These are phyloP conservation scores for Venturia pyrina DNA, from an alignment of 2,329 filamentous ascomycete genomes.

Conservation along the genomic window DNA sequence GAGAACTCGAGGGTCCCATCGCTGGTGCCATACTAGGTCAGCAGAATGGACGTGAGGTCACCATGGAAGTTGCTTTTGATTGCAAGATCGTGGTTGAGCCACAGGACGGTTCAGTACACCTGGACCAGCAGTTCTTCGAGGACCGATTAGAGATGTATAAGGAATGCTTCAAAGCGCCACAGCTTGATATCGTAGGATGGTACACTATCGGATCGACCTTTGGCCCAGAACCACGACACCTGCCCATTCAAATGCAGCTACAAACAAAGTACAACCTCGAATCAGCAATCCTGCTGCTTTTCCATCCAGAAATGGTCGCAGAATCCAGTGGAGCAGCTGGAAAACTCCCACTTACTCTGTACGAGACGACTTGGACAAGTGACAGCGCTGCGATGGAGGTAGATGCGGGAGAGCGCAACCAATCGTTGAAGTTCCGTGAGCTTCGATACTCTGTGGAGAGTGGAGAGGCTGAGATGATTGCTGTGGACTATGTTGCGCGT, in stretches of 20 bases:
- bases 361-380: slow-evolving; percentile 56
- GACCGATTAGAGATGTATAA: slow-evolving; percentile 68
- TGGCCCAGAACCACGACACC: slow-evolving; percentile 57
- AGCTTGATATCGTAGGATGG: slow-evolving; percentile 79
- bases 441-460: slow-evolving; percentile 84
- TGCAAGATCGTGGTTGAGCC: slow-evolving; percentile 45
- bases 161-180: slow-evolving; percentile 74
- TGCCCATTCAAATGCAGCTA: slow-evolving; percentile 71
- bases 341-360: slow-evolving; percentile 81
- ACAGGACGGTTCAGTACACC: slow-evolving; percentile 45
- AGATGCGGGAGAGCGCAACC: slow-evolving; percentile 46
- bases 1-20: slow-evolving; percentile 64
- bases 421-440: slow-evolving; percentile 63
- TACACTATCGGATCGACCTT: slow-evolving; percentile 67
- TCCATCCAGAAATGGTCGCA: slow-evolving; percentile 57
- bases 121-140: slow-evolving; percentile 64
- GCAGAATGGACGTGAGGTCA: slow-evolving; percentile 82
- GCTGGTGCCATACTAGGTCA: slow-evolving; percentile 84
- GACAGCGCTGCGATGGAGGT: slow-evolving; percentile 40
- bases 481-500: slow-evolving; percentile 83
- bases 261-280: slow-evolving; percentile 63
- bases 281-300: slow-evolving; percentile 75
- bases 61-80: slow-evolving; percentile 88
- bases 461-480: slow-evolving; percentile 95
- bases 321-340: slow-evolving; percentile 52